Evolutionary conservation across 352 stramenopile species (phyloP).

Genomic region (Thalassiosira oceanica): DNA sequence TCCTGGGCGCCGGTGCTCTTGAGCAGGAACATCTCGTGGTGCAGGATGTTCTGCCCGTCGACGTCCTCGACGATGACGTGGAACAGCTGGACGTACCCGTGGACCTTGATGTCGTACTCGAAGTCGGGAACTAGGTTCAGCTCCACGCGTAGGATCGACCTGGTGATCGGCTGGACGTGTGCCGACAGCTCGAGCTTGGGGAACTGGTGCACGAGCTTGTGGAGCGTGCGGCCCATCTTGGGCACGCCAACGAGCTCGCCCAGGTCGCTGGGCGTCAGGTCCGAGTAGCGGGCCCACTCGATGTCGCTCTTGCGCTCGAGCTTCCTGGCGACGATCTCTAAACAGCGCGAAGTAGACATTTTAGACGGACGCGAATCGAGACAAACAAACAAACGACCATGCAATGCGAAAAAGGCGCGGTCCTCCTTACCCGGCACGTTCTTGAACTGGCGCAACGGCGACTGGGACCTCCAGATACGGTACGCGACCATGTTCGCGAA

Average conservation of each 20-base stretch:
- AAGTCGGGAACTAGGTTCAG: constrained; percentile 88
- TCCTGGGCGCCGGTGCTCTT: constrained; percentile 67
- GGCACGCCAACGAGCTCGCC: constrained; percentile 68
- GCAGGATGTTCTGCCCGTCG: constrained; percentile 77
- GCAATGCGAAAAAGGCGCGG: too few species aligned
- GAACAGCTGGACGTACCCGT: constrained; percentile 86
- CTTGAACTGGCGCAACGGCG: constrained; percentile 91
- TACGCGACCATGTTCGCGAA: constrained; percentile 97
- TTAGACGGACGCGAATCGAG: too few species aligned
- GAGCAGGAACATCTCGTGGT: constrained; percentile 86
- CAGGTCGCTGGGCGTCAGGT: constrained; percentile 83
- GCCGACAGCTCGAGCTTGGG: constrained; percentile 73
- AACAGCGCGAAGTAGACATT: too few species aligned
- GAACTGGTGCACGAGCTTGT: constrained; percentile 72
- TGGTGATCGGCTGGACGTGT: constrained; percentile 92
- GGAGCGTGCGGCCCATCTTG: constrained; percentile 58
- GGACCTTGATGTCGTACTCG: constrained; percentile 83
- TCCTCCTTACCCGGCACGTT: constrained; percentile 85
- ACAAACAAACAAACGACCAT: too few species aligned
- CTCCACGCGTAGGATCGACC: constrained; percentile 88
- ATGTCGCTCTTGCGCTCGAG: constrained; percentile 83
- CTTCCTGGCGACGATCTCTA: constrained; percentile 88
- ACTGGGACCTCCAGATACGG: constrained; percentile 96
- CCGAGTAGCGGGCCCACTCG: constrained; percentile 54
- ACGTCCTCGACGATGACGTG: constrained; percentile 98